phyloP scores from a whole-genome alignment of 1,284 basidiomycete species.

The Naganishia liquefaciens region DNA sequence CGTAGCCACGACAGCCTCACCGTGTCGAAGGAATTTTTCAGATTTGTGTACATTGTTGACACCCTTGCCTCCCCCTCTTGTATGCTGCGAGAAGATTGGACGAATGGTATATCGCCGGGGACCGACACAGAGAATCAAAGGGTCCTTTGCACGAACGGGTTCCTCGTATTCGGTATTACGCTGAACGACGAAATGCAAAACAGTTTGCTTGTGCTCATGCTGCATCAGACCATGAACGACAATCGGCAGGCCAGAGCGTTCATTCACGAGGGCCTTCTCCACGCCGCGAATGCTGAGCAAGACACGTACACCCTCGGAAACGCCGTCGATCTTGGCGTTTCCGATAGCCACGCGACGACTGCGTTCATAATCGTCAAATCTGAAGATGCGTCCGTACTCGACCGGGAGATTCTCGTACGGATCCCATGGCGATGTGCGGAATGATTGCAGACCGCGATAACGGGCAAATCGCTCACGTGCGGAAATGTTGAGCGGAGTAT shows the following conservation, averaged over 20 bases:
- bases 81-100: slow-evolving; percentile 90
- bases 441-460: slow-evolving; percentile 85
- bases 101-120: slow-evolving; percentile 79
- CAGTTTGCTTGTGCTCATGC: slow-evolving; percentile 95
- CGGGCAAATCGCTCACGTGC: slow-evolving; percentile 87
- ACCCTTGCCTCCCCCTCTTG: slow-evolving; percentile 82
- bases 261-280: slow-evolving; percentile 59
- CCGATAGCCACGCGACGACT: slow-evolving; percentile 72
- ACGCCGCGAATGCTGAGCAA: slow-evolving; percentile 72
- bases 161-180: slow-evolving; percentile 92
- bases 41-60: slow-evolving; percentile 97
- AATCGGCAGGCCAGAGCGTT: slow-evolving; percentile 60
- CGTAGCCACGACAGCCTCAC: slow-evolving; percentile 76
- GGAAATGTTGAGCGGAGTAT: slow-evolving; percentile 85
- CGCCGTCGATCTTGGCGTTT: slow-evolving; percentile 45
- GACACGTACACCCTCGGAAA: slow-evolving; percentile 71
- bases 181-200: slow-evolving; percentile 89
- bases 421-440: slow-evolving; percentile 96
- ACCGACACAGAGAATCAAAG: slow-evolving; percentile 83
- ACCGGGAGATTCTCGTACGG: slow-evolving; percentile 92
- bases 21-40: slow-evolving; percentile 86
- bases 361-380: slow-evolving; percentile 90
- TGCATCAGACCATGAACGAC: slow-evolving; percentile 81
- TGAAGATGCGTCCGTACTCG: slow-evolving; percentile 94
- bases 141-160: slow-evolving; percentile 89